Percentiles rank a stretch among this genome's conserved stretches.
phyloP scores from a whole-genome alignment of 352 stramenopile genomes.

The Globisporangium carolinianum region DNA sequence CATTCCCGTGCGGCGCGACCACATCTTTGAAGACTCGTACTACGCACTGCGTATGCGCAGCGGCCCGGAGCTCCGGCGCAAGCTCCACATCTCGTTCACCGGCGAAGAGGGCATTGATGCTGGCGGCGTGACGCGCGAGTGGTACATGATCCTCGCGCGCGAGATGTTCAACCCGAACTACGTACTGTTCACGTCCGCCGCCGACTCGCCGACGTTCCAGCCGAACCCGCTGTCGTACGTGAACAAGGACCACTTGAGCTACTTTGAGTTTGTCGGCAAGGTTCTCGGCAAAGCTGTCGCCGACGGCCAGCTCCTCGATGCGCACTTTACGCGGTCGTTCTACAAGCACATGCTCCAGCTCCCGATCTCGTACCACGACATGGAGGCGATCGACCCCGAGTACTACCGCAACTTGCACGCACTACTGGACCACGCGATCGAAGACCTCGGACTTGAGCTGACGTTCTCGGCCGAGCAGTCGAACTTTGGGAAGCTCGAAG shows the following conservation, averaged over 20 bases:
- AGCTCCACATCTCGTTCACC: slow-evolving; percentile 97
- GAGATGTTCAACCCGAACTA: slow-evolving; percentile 99
- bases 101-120: slow-evolving; percentile 98
- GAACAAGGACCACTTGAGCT: slow-evolving; percentile 98
- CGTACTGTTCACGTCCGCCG: slow-evolving; percentile 97
- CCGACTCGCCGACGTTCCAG: slow-evolving; percentile 98
- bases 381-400: slow-evolving; percentile 98
- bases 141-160: slow-evolving; percentile 97
- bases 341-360: slow-evolving; percentile 99
- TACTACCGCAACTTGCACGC: slow-evolving; percentile 92
- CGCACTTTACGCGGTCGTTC: slow-evolving; percentile 97
- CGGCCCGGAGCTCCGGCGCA: slow-evolving; percentile 94
- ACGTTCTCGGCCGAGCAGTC: slow-evolving; percentile 90
- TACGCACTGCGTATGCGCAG: slow-evolving; percentile 95
- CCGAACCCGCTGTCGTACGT: slow-evolving; percentile 98
- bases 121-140: slow-evolving; percentile 97
- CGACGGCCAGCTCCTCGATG: slow-evolving; percentile 97
- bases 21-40: slow-evolving; percentile 99
- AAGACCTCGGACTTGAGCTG: slow-evolving; percentile 84
- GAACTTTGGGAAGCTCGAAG: slow-evolving; percentile 85
- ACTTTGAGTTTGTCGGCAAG: slow-evolving; percentile 97
- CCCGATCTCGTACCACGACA: slow-evolving; percentile 96
- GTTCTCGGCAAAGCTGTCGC: slow-evolving; percentile 99
- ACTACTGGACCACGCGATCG: slow-evolving; percentile 84
- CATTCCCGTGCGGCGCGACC: slow-evolving; percentile 88